phyloP scores from a whole-genome alignment of 768 basidiomycete genomes.

The Xerocomellus chrysenteron region DNA sequence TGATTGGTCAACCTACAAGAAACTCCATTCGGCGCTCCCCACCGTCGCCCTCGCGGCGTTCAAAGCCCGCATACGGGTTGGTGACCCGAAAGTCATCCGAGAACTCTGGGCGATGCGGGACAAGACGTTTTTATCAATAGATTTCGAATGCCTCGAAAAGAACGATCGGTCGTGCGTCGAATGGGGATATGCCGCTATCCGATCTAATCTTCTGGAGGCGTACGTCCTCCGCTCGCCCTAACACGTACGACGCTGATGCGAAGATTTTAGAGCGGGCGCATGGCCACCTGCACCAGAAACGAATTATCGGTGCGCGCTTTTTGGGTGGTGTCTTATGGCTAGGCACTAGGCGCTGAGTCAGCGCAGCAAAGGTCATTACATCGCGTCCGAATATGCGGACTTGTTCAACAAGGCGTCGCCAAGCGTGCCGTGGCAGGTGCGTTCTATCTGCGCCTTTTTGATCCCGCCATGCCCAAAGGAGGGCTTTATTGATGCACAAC shows the following conservation, averaged over 20 bases:
- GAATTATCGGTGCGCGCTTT: constrained; percentile 65
- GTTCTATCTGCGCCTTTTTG: constrained; percentile 28
- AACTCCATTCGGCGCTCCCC: constrained; percentile 67
- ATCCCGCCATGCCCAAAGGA: constrained; percentile 12
- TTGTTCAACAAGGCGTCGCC: constrained; percentile 62
- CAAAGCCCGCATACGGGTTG: constrained; percentile 61
- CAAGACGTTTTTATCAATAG: constrained; percentile 73
- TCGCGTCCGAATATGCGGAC: constrained; percentile 68
- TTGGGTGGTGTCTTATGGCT: background rate
- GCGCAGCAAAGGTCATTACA: constrained; percentile 64
- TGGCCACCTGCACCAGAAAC: constrained; percentile 78
- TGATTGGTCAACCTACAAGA: constrained; percentile 68
- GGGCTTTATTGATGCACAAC: constrained; percentile 14
- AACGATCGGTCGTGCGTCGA: constrained; percentile 68
- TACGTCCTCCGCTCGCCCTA: constrained; percentile 36
- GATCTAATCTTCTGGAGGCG: constrained; percentile 71
- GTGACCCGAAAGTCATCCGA: constrained; percentile 62
- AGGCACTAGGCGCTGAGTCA: constrained; percentile 7
- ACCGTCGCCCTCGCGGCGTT: constrained; percentile 64
- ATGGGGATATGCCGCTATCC: constrained; percentile 80
- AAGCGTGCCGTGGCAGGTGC: constrained; percentile 71
- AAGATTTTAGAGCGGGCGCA: constrained; percentile 48
- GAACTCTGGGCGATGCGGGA: constrained; percentile 69
- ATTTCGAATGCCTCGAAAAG: constrained; percentile 75
- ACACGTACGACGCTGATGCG: background rate